A percentile compares a stretch with the other conserved stretches of the same genome.
Conservation (phyloP, 2,329 filamentous ascomycete species). For the Myotisia sp. region DNA sequence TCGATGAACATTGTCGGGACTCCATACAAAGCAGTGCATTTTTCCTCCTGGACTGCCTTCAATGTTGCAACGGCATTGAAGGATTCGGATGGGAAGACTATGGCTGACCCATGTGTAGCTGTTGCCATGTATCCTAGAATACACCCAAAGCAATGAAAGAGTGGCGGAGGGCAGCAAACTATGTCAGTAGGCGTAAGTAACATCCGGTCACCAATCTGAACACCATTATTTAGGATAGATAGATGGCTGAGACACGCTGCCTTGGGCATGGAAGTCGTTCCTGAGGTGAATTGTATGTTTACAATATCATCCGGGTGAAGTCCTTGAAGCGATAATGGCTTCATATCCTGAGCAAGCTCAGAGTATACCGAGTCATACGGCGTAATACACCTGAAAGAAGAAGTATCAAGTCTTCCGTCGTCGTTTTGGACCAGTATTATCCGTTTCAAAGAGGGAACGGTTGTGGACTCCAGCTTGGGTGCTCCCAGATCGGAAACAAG, state of each 20-base stretch:
- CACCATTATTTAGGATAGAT: constrained; percentile 85
- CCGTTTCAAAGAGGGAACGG: constrained; percentile 53
- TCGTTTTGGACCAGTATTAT: constrained; percentile 74
- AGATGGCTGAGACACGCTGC: constrained; percentile 77
- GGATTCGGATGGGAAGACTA: constrained; percentile 74
- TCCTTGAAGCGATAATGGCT: constrained; percentile 32
- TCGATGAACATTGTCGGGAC: constrained; percentile 93
- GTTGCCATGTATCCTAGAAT: constrained; percentile 95
- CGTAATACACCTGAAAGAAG: constrained; percentile 30
- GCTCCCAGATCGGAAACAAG: constrained; percentile 37
- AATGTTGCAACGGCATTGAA: constrained; percentile 69
- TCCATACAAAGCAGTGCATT: constrained; percentile 61
- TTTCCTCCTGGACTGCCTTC: constrained; percentile 46
- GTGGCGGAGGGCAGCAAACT: constrained; percentile 48
- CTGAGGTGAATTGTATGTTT: constrained; percentile 94
- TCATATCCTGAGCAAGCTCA: constrained; percentile 28
- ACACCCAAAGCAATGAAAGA: constrained; percentile 65
- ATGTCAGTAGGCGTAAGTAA: constrained; percentile 57
- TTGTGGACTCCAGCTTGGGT: constrained; percentile 36
- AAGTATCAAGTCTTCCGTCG: constrained; percentile 36
- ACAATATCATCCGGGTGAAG: constrained; percentile 55
- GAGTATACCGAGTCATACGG: constrained; percentile 35
- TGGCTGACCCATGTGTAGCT: constrained; percentile 62
- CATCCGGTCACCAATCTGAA: constrained; percentile 74
- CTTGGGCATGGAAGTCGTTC: constrained; percentile 84